Base-by-base conservation (phyloP, 306 rosid species). In the Quercus berberidifolia region DNA sequence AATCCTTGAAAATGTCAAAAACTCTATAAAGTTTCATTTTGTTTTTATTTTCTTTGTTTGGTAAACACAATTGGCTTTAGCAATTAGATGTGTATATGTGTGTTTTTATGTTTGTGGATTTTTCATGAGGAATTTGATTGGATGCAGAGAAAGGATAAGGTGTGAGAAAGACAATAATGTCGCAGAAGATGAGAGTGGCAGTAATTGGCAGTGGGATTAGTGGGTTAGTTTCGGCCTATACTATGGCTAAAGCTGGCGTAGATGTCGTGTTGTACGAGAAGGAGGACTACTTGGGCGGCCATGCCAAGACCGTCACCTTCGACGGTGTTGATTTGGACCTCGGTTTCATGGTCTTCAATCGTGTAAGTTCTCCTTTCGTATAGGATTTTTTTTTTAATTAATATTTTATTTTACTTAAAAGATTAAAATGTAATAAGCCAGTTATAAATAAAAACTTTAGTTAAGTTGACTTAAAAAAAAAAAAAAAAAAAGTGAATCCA, bases 301-400 rank as follows among this genome's bases (percentile, higher is more conserved):
- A 90, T 88, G 83, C 91, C 69, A 83, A 31, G 57, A 90, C 95
- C 18, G 92, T 90, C 3, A 80, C 72, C 77, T 88, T 60, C 41
- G 88, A 90, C 58, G 96, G 96, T 3, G 55, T 89, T 71, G 85
- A 86, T 87, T 76, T 94, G 63, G 97, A 94, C 85, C 89, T 94
- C 68, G 97, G 94, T 8, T 90, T 94, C 88, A 90, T 94, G 97
- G 97, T 92, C 81, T 94, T 94, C 87, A 94, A 94, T 25, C 79
- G 97, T 52, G 98, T 92, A 91, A 69, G 85, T 58, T 3, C 15
- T 59, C 71, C 3, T 15, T 15, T 65, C 46, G 21, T 0, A 9
- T 21, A 8, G 1, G 17, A 23, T 1, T 5, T 20, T 11, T 59
- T 3, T 20, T 9, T 4, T 4, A 1, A 8, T 25, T 4, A 4